These are phyloP conservation scores for Vaccinium darrowii DNA, from an alignment of 148 eudicot species.

Conservation along the genomic window DNA sequence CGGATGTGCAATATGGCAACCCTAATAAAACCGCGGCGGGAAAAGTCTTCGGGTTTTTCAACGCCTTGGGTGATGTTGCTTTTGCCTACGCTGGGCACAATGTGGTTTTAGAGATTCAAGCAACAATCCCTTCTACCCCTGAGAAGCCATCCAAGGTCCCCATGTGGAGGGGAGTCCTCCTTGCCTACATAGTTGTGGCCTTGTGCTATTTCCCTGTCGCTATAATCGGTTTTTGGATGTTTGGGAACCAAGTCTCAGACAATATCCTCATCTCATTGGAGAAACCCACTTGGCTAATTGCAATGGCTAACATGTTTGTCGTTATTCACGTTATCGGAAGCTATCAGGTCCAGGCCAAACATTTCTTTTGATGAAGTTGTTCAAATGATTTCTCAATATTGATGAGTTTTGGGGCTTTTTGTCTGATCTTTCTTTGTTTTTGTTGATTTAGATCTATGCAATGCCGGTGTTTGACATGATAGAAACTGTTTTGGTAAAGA, in stretches of 20 bases:
- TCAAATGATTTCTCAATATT: background rate
- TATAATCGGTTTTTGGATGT: constrained; percentile 23
- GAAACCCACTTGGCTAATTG: constrained; percentile 36
- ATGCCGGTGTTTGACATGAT: constrained; percentile 54
- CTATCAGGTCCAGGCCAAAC: constrained; percentile 24
- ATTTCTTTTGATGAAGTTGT: background rate
- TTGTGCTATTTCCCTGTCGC: constrained; percentile 38
- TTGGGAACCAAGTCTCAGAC: constrained; percentile 24
- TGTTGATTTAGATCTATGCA: constrained; percentile 33
- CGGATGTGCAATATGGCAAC: constrained; percentile 21
- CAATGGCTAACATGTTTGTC: constrained; percentile 34
- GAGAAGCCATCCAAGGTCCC: constrained; percentile 38
- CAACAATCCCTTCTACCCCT: constrained; percentile 38
- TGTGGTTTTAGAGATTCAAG: constrained; percentile 39
- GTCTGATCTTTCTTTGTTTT: background rate
- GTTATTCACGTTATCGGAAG: constrained; percentile 40
- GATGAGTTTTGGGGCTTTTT: too few relatives aligned
- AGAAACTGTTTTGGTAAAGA: constrained; percentile 37
- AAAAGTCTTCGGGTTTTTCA: constrained; percentile 27
- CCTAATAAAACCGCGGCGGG: constrained; percentile 18
- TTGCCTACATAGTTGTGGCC: constrained; percentile 35
- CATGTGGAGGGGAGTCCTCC: constrained; percentile 36
- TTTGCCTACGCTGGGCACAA: constrained; percentile 42
- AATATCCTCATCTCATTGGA: constrained; percentile 28
- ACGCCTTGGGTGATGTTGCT: constrained; percentile 33